phyloP scores from a whole-genome alignment of 2,329 filamentous ascomycete species.

The Paecilomyces sp. region DNA sequence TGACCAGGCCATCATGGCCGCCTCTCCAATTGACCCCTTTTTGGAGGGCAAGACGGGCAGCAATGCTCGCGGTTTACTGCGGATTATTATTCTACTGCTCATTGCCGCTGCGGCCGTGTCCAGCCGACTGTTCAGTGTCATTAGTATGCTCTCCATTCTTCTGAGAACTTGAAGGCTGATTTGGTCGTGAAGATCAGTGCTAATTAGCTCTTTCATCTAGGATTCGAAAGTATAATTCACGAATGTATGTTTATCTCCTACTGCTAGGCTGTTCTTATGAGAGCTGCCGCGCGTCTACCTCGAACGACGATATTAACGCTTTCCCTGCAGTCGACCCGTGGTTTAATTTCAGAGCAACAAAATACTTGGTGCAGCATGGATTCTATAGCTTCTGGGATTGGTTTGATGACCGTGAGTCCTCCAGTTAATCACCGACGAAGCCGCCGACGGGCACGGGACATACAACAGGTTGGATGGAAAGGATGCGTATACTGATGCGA shows the following conservation, averaged over 20 bases:
- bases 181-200: constrained; percentile 22
- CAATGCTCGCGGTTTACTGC: constrained; percentile 76
- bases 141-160: constrained; percentile 60
- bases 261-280: constrained; percentile 5
- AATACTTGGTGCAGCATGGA: constrained; percentile 92
- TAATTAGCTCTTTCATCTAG: constrained; percentile 37
- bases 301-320: constrained; percentile 15
- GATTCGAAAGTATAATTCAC: constrained; percentile 99
- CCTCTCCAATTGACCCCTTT: constrained; percentile 48
- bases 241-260: constrained; percentile 65
- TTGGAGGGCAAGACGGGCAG: constrained; percentile 71
- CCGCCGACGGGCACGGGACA: constrained; percentile 5
- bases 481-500: constrained; percentile 1
- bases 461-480: neutral
- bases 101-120: constrained; percentile 89
- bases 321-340: constrained; percentile 80
- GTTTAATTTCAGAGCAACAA: constrained; percentile 99
- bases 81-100: constrained; percentile 80
- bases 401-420: constrained; percentile 83
- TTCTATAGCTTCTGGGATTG: constrained; percentile 99
- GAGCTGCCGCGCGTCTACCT: neutral
- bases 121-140: constrained; percentile 95
- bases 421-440: constrained; percentile 5
- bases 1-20: constrained; percentile 38
- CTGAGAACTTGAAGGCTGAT: constrained; percentile 2